These are phyloP conservation scores for Globisporangium polare DNA, from an alignment of 352 stramenopile genomes.

Conservation along the genomic window DNA sequence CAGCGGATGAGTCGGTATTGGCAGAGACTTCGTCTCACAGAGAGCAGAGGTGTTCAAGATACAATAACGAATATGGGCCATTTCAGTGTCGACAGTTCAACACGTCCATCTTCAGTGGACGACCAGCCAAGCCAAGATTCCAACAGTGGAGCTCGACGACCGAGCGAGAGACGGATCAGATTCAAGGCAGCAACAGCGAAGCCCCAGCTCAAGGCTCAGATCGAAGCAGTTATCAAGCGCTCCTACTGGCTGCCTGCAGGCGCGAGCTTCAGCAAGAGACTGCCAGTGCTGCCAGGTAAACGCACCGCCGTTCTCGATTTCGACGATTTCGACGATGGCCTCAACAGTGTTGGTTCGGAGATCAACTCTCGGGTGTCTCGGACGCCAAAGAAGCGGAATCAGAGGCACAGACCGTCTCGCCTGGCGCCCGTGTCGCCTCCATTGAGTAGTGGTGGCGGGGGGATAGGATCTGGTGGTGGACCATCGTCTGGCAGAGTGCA, in stretches of 20 bases:
- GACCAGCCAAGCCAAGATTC: background rate
- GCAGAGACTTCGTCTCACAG: background rate
- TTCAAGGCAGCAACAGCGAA: background rate
- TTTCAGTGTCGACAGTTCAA: background rate
- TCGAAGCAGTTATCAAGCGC: slow-evolving; percentile 32
- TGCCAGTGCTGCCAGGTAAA: slow-evolving; percentile 31
- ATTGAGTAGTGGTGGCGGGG: background rate
- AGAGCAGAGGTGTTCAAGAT: background rate
- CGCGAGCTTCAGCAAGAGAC: slow-evolving; percentile 33
- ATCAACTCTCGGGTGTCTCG: slow-evolving; percentile 16
- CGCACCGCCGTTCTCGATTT: background rate
- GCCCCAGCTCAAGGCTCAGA: background rate
- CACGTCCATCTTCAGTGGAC: background rate
- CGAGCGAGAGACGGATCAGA: background rate
- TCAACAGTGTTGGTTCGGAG: slow-evolving; percentile 5
- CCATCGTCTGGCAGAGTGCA: background rate
- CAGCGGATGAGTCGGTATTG: background rate
- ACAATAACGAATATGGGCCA: background rate
- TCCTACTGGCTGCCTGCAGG: slow-evolving; percentile 73
- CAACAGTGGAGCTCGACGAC: background rate
- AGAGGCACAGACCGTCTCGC: slow-evolving; percentile 37
- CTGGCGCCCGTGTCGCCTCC: slow-evolving; percentile 28
- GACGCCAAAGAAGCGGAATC: slow-evolving; percentile 43
- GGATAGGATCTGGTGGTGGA: background rate
- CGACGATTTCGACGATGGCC: slow-evolving; percentile 5